These are phyloP conservation scores for Setaria italica DNA, from an alignment of 202 grass and related monocot species.

Conservation along the genomic window DNA sequence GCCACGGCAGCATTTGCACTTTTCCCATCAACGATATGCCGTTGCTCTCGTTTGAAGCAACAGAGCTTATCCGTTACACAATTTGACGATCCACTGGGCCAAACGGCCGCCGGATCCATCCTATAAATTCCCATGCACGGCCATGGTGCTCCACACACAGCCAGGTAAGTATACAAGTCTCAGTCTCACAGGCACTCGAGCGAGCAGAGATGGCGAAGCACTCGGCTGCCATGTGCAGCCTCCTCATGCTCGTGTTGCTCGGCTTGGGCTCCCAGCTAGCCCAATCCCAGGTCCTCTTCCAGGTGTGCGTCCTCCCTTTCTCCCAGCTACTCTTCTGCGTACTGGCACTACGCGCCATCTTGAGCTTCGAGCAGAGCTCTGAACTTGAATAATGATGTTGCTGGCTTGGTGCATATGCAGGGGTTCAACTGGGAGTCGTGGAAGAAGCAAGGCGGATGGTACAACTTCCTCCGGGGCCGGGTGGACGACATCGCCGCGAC, in stretches of 20 bases:
- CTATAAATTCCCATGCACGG: constrained; percentile 46
- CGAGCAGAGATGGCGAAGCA: constrained; percentile 25
- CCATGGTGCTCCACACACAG: neutral
- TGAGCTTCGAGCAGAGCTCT: neutral
- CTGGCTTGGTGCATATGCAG: constrained; percentile 21
- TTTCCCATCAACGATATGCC: constrained; percentile 3
- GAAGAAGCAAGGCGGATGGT: constrained; percentile 80
- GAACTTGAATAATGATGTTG: too few relatives aligned
- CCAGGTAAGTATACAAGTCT: too few relatives aligned
- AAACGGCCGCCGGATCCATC: neutral
- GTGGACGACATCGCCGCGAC: constrained; percentile 62
- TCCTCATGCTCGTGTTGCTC: constrained; percentile 35
- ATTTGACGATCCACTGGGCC: neutral
- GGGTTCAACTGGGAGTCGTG: constrained; percentile 92
- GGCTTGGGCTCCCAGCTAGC: constrained; percentile 37
- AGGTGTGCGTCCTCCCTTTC: neutral
- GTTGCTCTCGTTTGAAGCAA: constrained; percentile 35
- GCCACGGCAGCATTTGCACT: neutral
- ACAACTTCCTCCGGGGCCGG: constrained; percentile 54
- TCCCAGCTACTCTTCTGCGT: too few relatives aligned
- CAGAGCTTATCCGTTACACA: constrained; percentile 41
- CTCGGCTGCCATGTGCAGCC: constrained; percentile 1
- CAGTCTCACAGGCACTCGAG: too few relatives aligned
- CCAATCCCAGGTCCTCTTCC: constrained; percentile 51
- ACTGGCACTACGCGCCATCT: neutral